Conservation (phyloP, 2,329 filamentous ascomycete species). For the Colletotrichum viniferum region DNA sequence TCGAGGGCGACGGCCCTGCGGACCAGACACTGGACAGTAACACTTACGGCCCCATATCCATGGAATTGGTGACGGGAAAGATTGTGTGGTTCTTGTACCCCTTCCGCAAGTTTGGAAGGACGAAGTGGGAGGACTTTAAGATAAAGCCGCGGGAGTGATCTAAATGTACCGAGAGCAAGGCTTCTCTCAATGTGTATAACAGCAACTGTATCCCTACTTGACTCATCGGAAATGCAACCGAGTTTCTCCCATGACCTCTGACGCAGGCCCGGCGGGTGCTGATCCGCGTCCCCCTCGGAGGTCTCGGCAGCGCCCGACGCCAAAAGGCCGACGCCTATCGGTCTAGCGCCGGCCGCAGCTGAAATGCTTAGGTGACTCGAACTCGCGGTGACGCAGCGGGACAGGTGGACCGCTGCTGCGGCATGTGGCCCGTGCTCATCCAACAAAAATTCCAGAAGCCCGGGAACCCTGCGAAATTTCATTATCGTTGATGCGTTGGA, state of each 20-base stretch:
- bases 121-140: constrained; percentile 62
- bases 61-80: constrained; percentile 74
- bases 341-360: not conserved
- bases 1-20: constrained; percentile 85
- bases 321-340: not conserved
- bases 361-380: not conserved
- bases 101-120: constrained; percentile 58
- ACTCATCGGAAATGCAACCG: not conserved
- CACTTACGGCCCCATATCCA: constrained; percentile 83
- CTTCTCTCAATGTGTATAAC: not conserved
- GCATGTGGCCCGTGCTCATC: constrained; percentile 8
- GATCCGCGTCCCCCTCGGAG: not conserved
- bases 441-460: constrained; percentile 16
- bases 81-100: constrained; percentile 78
- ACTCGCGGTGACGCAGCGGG: constrained; percentile 14
- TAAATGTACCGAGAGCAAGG: not conserved
- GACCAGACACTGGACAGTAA: constrained; percentile 82
- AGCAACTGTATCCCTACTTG: not conserved
- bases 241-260: not conserved
- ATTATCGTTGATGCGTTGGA: constrained; percentile 8
- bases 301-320: not conserved
- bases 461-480: constrained; percentile 21
- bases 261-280: not conserved
- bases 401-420: not conserved
- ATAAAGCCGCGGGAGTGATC: constrained; percentile 23